Base-by-base conservation (phyloP, 768 basidiomycete species). In the Tulasnella sp. region DNA sequence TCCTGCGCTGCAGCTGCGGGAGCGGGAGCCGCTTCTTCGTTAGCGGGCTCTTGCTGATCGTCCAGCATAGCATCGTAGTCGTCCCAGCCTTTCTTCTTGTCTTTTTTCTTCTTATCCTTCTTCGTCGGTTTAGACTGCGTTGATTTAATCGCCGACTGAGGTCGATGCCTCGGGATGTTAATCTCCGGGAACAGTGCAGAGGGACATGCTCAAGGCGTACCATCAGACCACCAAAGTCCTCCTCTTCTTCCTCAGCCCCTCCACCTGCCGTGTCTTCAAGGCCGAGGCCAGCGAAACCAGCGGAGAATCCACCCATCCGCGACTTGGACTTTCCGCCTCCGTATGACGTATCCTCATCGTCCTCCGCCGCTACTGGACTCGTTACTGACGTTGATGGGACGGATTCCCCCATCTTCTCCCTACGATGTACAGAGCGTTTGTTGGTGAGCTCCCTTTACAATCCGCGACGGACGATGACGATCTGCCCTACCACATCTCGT, bases 151-250 rank as follows among this genome's bases (percentile, higher is more conserved):
- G 83, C 82, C 64, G 89, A 89, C 90, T 91, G 77, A 39, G 64
- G 62, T 36, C 36, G 19, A 14, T n/a, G 12, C 17, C 35, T n/a
- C 17, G 62, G 5, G 22, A 65, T 22, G 34, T 19, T 65, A 40
- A 32, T 19, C 34, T 40, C 16, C 9, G 5, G 8, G n/a, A n/a
- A 2, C 12, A 11, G 5, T 19, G 32, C 34, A 8, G 22, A 16
- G n/a, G n/a, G 3, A 67, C 7, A 35, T 71, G 22, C 37, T 40
- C 39, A 29, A 3, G 36, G 71, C 85, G 62, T 76, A 90, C 90
- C 90, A 91, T 91, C 44, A 92, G 81, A 52, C 90, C 90, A 47
- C 90, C 90, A 74, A 86, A 89, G 75, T 88, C 88, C 73, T 86
- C 86, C 39, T 88, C 87, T 71, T 87, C 86, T 26, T 80, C 83